Conservation (phyloP, 1,139 yeast genomes). For the Saccharomycopsis phalli region DNA sequence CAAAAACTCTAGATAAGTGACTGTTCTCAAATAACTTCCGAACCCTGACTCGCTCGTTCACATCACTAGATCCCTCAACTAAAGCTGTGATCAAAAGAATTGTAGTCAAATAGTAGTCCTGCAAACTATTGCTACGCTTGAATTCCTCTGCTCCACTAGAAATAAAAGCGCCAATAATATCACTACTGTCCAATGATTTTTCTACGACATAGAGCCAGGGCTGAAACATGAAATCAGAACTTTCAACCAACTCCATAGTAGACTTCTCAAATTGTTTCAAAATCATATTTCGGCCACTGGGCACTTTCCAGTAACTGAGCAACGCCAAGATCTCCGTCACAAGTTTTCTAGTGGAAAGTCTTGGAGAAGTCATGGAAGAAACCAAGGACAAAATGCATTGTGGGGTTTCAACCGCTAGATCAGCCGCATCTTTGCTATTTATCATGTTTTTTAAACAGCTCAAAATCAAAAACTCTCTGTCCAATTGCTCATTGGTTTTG, state of each 20-base stretch:
- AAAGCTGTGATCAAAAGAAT: conserved; percentile 59
- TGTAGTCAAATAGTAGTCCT: conserved; percentile 64
- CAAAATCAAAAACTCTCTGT: conserved; percentile 41
- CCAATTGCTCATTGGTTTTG: conserved; percentile 26
- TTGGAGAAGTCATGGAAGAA: conserved; percentile 38
- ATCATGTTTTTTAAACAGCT: conserved; percentile 44
- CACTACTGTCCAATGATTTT: conserved; percentile 58
- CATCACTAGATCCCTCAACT: conserved; percentile 49
- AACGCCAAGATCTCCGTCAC: conserved; percentile 57
- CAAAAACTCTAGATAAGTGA: conserved; percentile 46
- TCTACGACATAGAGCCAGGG: conserved; percentile 61
- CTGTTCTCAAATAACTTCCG: conserved; percentile 57
- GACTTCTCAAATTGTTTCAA: conserved; percentile 52
- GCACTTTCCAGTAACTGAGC: conserved; percentile 35
- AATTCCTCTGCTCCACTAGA: conserved; percentile 48
- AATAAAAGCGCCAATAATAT: conserved; percentile 58
- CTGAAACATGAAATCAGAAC: conserved; percentile 35
- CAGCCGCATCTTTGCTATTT: conserved; percentile 39
- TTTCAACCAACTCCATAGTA: conserved; percentile 19
- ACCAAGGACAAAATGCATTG: conserved; percentile 38
- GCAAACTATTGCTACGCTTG: conserved; percentile 45
- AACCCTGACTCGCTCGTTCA: conserved; percentile 51
- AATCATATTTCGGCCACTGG: conserved; percentile 46
- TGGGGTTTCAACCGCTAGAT: conserved; percentile 35
- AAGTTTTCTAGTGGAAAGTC: conserved; percentile 55